These are phyloP conservation scores for Puccinia polysora DNA, from an alignment of 1,284 basidiomycete species.

Conservation along the genomic window DNA sequence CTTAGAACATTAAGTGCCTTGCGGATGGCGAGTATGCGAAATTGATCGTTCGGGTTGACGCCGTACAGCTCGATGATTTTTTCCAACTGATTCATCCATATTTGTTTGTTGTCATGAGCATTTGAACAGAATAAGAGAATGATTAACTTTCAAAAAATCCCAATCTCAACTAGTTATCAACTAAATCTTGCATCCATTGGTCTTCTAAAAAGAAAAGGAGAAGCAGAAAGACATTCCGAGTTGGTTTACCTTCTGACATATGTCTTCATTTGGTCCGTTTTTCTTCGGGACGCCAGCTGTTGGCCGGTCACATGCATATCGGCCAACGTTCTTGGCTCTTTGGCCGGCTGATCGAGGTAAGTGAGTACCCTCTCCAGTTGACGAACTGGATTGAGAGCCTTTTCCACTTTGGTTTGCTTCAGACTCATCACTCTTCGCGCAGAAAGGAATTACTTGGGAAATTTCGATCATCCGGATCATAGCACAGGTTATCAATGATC, in stretches of 20 bases:
- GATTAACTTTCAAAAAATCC: too few relatives aligned
- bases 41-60: conserved; percentile 3
- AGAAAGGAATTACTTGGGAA: not conserved
- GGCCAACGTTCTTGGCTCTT: not conserved
- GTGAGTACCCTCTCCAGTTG: not conserved
- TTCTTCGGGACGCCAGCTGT: not conserved
- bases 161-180: too few relatives aligned
- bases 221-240: not conserved
- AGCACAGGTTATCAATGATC: conserved; percentile 7
- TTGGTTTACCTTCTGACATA: conserved; percentile 27
- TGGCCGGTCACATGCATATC: conserved; percentile 3
- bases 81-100: conserved; percentile 13
- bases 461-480: too few relatives aligned
- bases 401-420: not conserved
- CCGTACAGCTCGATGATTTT: conserved; percentile 23
- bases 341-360: not conserved
- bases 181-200: too few relatives aligned
- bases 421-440: conserved; percentile 6
- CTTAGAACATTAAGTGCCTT: conserved; percentile 7
- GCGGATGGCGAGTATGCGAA: conserved; percentile 7
- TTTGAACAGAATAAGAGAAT: too few relatives aligned
- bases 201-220: too few relatives aligned
- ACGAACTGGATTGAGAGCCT: not conserved
- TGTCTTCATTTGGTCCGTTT: conserved; percentile 27
- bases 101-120: not conserved